Base-by-base conservation (phyloP, 371 early-diverging fungal species). In the Lichtheimia hyalospora region DNA sequence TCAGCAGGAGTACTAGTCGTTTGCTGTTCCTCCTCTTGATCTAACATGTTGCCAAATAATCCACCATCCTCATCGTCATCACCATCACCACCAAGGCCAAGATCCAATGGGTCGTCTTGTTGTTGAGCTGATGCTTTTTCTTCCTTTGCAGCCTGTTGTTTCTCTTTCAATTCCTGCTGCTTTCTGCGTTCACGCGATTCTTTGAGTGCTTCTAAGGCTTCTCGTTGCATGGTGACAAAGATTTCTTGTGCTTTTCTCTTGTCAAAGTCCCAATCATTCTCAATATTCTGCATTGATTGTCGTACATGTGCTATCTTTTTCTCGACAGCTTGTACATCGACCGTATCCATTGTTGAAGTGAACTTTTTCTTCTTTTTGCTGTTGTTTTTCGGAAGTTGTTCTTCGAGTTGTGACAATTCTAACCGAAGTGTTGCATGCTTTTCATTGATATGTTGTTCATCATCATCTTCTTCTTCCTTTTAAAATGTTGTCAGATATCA, bases 241-340 rank as follows among this genome's bases (percentile, higher is more conserved):
- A 74, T 39, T 1, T 65, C 61, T 8, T 81, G 66, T 12, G 82
- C 75, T 55, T 69, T 56, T 41, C 57, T 66, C 41, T 73, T 73
- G 61, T 80, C 73, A 53, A 73, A 84, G 15, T 77, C 77, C 71
- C 80, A 78, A 54, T 81, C 80, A 16, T 67, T 64, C 52, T 84
- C 85, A 16, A 82, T 55, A 21, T 74, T 74, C 13, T 63, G 65
- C 44, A 84, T 34, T 2, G 58, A 64, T 25, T 76, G 69, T 16
- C 88, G 81, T n/a, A 86, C 20, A 8, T 73, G 66, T 3, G 71
- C 71, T 14, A 84, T 71, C 5, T 71, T 71, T 15, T 76, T 70
- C 18, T 72, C 72, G 14, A 83, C 50, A n/a, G 54, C 27, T 23
- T 49, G 49, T 1, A 61, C 14, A 42, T 73, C 67, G 23, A 46